These are phyloP conservation scores for Punctularia strigosozonata DNA, from an alignment of 768 basidiomycete genomes.

Conservation along the genomic window DNA sequence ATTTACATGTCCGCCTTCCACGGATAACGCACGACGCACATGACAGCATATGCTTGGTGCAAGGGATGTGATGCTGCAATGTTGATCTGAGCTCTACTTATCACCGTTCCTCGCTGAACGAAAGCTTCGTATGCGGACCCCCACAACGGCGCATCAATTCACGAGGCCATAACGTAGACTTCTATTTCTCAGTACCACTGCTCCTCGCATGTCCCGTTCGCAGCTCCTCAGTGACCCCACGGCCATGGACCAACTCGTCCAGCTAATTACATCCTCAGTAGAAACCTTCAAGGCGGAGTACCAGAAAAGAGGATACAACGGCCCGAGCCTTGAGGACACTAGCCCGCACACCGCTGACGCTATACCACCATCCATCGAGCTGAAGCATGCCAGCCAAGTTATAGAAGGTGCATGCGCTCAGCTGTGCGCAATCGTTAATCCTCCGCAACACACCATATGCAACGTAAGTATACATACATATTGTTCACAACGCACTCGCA, in stretches of 20 bases:
- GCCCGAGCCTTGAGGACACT: conserved; percentile 24
- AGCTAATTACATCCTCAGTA: conserved; percentile 19
- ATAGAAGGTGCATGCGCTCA: conserved; percentile 12
- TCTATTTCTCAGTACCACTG: too few relatives aligned
- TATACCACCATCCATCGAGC: conserved; percentile 8
- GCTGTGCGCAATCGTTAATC: conserved; percentile 10
- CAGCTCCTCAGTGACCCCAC: too few relatives aligned
- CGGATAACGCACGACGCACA: too few relatives aligned
- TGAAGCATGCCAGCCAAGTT: conserved; percentile 1
- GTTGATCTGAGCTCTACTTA: too few relatives aligned
- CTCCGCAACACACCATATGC: conserved; percentile 8
- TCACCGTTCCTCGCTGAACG: too few relatives aligned
- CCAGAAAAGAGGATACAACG: conserved; percentile 12
- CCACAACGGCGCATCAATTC: too few relatives aligned
- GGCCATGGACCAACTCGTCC: neutral
- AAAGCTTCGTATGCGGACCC: too few relatives aligned
- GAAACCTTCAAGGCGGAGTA: conserved; percentile 22
- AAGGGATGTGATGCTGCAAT: too few relatives aligned
- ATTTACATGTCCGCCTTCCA: too few relatives aligned
- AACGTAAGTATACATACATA: conserved; percentile 6
- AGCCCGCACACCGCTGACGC: conserved; percentile 23
- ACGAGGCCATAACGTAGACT: too few relatives aligned
- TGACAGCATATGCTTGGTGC: too few relatives aligned
- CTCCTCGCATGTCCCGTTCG: too few relatives aligned
- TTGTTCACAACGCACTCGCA: neutral